Base-by-base conservation (phyloP, 306 rosid genomes). In the Prosopis cineraria region DNA sequence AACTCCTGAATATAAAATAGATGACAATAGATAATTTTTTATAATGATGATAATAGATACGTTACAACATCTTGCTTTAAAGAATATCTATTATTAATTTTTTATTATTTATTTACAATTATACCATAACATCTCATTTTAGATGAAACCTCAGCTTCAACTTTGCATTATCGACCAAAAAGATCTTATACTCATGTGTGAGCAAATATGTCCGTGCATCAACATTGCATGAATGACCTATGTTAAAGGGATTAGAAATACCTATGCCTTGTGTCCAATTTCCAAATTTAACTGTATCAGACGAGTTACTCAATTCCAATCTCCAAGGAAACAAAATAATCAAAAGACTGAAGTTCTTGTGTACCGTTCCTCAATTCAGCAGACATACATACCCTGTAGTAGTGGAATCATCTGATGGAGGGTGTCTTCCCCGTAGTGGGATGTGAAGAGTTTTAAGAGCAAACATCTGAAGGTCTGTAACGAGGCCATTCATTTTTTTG, bases 401-500 rank as follows among this genome's bases (percentile, higher is more conserved):
- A 24, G 47, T 59, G 58, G 85, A 74, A 65, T 81, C 88, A 47
- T 82, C 82, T 27, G 88, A 89, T 25, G 94, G 91, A 68, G 94
- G 87, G 53, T 91, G 98, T 85, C 91, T 93, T 79, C 93, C 97
- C 43, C 87, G 88, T 27, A 79, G 83, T 22, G 97, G 98, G 67
- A 93, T 91, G 74, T 79, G 88, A 39, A 91, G 89, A 80, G 87
- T 81, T 64, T 83, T 88, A 11, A 88, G 91, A 50, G 89, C 98
- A 88, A 93, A 93, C 98, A 93, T 93, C 64, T 93, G 98, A 73
- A 76, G 82, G 74, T 93, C 98, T 19, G 96, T 88, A 37, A 89
- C 93, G 9, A 93, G 88, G 22, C 91, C 89, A 76, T 93, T 93
- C 85, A 89, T 67, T 85, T 87, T 91, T 82, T 79, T 93, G 6